Evolutionary conservation across 208 protist species (phyloP).

Genomic region (Wallacemonas sp.): DNA sequence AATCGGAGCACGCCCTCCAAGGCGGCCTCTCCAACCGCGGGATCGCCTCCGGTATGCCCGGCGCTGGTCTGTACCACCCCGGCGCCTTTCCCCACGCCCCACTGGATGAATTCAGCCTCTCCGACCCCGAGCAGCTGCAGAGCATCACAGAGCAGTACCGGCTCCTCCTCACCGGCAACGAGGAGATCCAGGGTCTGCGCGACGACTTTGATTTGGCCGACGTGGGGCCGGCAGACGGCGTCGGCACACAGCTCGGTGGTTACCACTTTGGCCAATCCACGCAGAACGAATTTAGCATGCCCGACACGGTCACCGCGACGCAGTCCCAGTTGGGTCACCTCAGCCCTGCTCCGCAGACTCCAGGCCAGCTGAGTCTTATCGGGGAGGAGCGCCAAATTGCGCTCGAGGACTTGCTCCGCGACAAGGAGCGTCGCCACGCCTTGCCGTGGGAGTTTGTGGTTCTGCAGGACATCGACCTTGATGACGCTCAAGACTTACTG

Average conservation of each 20-base stretch:
- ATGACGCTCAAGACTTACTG: slow-evolving; percentile 69
- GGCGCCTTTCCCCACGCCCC: background rate
- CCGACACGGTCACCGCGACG: background rate
- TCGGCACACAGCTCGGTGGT: background rate
- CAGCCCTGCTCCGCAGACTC: slow-evolving; percentile 22
- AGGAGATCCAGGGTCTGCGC: slow-evolving; percentile 59
- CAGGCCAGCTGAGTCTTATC: slow-evolving; percentile 8
- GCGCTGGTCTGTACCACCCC: too few species aligned
- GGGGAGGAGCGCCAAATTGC: slow-evolving; percentile 28
- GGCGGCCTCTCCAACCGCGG: too few species aligned
- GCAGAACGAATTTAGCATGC: slow-evolving; percentile 21
- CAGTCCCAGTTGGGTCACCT: background rate
- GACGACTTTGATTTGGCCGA: slow-evolving; percentile 73
- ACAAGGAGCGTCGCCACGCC: slow-evolving; percentile 70
- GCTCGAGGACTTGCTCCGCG: slow-evolving; percentile 58
- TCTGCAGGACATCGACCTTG: slow-evolving; percentile 44
- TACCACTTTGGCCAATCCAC: slow-evolving; percentile 12
- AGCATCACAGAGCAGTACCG: slow-evolving; percentile 52
- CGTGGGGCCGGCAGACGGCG: slow-evolving; percentile 6
- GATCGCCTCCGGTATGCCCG: too few species aligned
- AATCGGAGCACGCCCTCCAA: too few species aligned
- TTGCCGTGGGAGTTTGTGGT: slow-evolving; percentile 88
- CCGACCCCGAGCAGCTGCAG: slow-evolving; percentile 40
- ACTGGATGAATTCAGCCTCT: slow-evolving; percentile 10
- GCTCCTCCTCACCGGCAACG: slow-evolving; percentile 59